Evolutionary conservation across 768 basidiomycete genomes (phyloP).

Genomic region (Saitozyma sp.): DNA sequence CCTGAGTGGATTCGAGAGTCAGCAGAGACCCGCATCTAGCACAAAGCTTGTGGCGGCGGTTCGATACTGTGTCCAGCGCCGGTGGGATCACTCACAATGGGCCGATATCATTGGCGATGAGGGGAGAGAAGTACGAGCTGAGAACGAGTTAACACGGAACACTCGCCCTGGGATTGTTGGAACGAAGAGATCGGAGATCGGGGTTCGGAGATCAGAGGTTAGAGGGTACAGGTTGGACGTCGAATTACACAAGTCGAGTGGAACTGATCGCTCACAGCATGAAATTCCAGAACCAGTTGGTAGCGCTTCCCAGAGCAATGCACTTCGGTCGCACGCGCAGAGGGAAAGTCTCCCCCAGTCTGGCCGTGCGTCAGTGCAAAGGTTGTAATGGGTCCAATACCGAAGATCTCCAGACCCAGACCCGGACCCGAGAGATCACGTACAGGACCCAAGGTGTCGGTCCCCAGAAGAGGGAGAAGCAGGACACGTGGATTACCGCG

Average conservation of each 20-base stretch:
- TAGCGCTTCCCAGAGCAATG: conserved; percentile 71
- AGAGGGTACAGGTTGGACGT: too few relatives aligned
- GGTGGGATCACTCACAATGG: conserved; percentile 15
- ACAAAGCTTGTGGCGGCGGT: neutral
- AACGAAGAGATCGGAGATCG: too few relatives aligned
- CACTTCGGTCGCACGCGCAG: conserved; percentile 74
- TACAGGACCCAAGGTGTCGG: conserved; percentile 59
- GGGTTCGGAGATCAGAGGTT: too few relatives aligned
- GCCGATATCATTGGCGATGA: conserved; percentile 23
- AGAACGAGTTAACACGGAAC: neutral
- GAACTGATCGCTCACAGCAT: conserved; percentile 2
- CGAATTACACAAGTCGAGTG: neutral
- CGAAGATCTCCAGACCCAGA: neutral
- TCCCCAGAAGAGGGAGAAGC: conserved; percentile 74
- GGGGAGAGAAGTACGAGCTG: conserved; percentile 21
- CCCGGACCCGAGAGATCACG: neutral
- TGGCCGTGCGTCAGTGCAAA: conserved; percentile 41
- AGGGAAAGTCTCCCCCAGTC: conserved; percentile 77
- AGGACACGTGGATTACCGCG: conserved; percentile 73
- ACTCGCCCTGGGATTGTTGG: too few relatives aligned
- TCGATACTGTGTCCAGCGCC: neutral
- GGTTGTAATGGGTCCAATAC: too few relatives aligned
- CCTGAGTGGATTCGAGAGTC: neutral
- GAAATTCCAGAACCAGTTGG: conserved; percentile 55
- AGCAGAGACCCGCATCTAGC: too few relatives aligned